Evolutionary conservation across 2,329 filamentous ascomycete species (phyloP), one percentile per base, ranked within the genome.

Genomic region (Fusarium sp.): DNA sequence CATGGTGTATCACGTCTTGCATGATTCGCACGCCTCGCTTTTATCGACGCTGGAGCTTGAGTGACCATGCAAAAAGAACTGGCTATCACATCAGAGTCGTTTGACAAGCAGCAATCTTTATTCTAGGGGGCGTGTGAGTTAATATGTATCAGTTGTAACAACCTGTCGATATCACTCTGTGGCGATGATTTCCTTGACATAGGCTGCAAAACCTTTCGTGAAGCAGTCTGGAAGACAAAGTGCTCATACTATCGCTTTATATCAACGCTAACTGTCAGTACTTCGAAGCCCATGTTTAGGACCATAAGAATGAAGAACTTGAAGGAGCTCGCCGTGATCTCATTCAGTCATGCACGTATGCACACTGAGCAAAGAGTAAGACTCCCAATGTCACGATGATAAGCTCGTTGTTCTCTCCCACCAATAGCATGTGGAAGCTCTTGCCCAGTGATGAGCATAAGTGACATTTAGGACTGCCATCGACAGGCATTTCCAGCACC

Each of bases 81-180:
- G 55, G 46, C 56, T 70, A 70, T 75, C 72, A 75, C 74, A 77
- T 50, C 46, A 45, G 41, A 69, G 49, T 38, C 53, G 38, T 62
- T 45, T 39, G 53, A 53, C 36, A 58, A 46, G 35, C 58, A 50
- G 39, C 35, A 55, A 25, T 33, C 31, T 35, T 58, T 62, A 29
- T 49, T 17, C 62, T 60, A 52, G 64, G 59, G 53, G 56, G 35
- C 45, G 45, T 36, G 14, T 53, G 41, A 29, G 36, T 44, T 35
- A 17, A 25, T 52, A 41, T 44, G 46, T 55, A 61, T 56, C 54
- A 44, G 46, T 53, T 55, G 49, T 46, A 33, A 46, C 25, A 27
- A 44, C 47, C 29, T 50, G 38, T 44, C 18, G 44, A 45, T 47
- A 38, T 41, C 44, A 27, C 45, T 44, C 35, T 33, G 42, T 27